A percentile compares a stretch with the other conserved stretches of the same genome.
phyloP scores from a whole-genome alignment of 176 grass and related monocot species.

The Poa pratensis region DNA sequence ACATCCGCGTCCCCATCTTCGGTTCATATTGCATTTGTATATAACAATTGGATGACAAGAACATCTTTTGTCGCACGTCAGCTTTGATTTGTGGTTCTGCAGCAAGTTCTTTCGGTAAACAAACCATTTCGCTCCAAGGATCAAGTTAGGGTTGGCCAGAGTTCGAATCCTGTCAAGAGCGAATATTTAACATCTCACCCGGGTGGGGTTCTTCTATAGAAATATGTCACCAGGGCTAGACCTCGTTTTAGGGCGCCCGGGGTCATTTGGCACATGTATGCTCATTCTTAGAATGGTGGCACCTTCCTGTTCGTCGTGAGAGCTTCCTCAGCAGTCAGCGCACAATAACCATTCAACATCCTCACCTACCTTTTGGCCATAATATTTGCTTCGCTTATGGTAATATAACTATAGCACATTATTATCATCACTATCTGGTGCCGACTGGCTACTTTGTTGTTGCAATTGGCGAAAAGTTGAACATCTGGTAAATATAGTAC shows the following conservation, averaged over 20 bases:
- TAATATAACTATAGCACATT: not conserved
- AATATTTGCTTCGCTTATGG: conserved; percentile 18
- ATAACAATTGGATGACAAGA: not conserved
- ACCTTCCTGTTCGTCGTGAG: no score
- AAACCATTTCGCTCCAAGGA: conserved; percentile 19
- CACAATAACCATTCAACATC: no score
- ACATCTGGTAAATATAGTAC: not conserved
- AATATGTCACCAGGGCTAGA: no score
- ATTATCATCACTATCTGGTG: not conserved
- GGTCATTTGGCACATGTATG: conserved; percentile 4
- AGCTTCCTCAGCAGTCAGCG: not conserved
- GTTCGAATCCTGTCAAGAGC: no score
- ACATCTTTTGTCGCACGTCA: conserved; percentile 8
- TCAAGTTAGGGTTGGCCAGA: no score
- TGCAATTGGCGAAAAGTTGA: not conserved
- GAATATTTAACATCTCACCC: no score
- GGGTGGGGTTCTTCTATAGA: no score
- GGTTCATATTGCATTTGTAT: not conserved
- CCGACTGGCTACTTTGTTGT: not conserved
- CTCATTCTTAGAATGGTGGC: no score
- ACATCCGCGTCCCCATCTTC: not conserved
- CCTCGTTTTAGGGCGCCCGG: no score
- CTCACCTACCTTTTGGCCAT: conserved; percentile 33
- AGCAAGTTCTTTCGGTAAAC: conserved; percentile 1
- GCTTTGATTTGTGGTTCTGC: not conserved